Base-by-base conservation (phyloP, 371 early-diverging fungal species). In the Phascolomyces articulosus region DNA sequence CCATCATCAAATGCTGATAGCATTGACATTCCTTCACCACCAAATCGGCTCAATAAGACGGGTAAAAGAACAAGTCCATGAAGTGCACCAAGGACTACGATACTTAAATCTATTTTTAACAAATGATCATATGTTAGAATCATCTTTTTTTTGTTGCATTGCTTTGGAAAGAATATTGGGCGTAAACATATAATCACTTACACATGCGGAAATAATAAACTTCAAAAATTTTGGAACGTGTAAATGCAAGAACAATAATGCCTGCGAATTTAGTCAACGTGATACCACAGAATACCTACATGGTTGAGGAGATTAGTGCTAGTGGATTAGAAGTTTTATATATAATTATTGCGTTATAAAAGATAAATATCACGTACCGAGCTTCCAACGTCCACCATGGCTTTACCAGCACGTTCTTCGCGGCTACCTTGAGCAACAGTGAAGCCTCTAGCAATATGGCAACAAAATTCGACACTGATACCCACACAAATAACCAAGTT, bases 151-250 rank as follows among this genome's bases (percentile, higher is more conserved):
- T n/a, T n/a, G n/a, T n/a, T n/a, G n/a, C n/a, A n/a, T n/a, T n/a
- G n/a, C n/a, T n/a, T n/a, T n/a, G n/a, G n/a, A n/a, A n/a, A n/a
- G n/a, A n/a, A n/a, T n/a, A n/a, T n/a, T n/a, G n/a, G n/a, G n/a
- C n/a, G n/a, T n/a, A n/a, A n/a, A n/a, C n/a, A n/a, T n/a, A n/a
- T n/a, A n/a, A n/a, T n/a, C n/a, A 59, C 78, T 74, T 79, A 82
- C 83, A 92, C 90, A 92, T 90, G 40, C 90, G 74, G 75, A 92
- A 92, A 66, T 92, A 92, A 63, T 89, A 92, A 10, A 90, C 82
- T 67, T 90, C 88, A 75, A 92, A 92, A 40, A 92, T 88, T 72
- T 88, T 88, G 65, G 89, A 89, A 21, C 84, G 72, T 9, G 93
- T 88, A 60, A 90, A 91, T 6, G 90, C 90, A 18, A 92, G 71